Percentiles rank a stretch among this genome's conserved stretches.
phyloP scores from a whole-genome alignment of 2,329 filamentous ascomycete species.

The Alternaria sp. region DNA sequence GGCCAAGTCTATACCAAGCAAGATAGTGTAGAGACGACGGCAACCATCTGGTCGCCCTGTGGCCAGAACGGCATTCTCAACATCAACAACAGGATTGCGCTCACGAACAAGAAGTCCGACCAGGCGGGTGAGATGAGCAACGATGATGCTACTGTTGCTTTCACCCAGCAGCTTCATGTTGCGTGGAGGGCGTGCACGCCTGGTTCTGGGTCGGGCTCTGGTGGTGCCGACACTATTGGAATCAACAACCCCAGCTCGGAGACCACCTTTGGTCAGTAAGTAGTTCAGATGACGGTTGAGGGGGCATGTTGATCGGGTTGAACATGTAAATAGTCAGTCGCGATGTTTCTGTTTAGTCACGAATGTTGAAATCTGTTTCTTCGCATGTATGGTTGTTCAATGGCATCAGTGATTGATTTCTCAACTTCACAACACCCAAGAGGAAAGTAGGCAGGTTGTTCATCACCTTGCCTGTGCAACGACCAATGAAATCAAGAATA shows the following conservation, averaged over 20 bases:
- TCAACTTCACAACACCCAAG: background rate
- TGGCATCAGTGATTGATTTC: background rate
- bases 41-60: constrained; percentile 47
- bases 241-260: constrained; percentile 35
- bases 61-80: constrained; percentile 46
- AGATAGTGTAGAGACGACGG: constrained; percentile 51
- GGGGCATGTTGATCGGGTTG: background rate
- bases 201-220: constrained; percentile 12
- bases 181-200: constrained; percentile 39
- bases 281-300: background rate
- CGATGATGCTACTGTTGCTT: constrained; percentile 48
- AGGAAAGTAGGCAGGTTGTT: background rate
- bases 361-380: background rate
- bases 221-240: constrained; percentile 33
- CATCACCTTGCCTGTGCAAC: background rate
- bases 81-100: constrained; percentile 45
- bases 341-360: background rate
- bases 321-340: constrained; percentile 8
- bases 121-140: constrained; percentile 44
- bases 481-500: background rate
- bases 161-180: constrained; percentile 48
- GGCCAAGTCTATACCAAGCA: constrained; percentile 57
- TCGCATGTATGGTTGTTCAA: no score
- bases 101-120: constrained; percentile 31
- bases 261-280: constrained; percentile 25